Evolutionary conservation across 2,329 filamentous ascomycete genomes (phyloP).

Genomic region (Cryphonectria japonica): DNA sequence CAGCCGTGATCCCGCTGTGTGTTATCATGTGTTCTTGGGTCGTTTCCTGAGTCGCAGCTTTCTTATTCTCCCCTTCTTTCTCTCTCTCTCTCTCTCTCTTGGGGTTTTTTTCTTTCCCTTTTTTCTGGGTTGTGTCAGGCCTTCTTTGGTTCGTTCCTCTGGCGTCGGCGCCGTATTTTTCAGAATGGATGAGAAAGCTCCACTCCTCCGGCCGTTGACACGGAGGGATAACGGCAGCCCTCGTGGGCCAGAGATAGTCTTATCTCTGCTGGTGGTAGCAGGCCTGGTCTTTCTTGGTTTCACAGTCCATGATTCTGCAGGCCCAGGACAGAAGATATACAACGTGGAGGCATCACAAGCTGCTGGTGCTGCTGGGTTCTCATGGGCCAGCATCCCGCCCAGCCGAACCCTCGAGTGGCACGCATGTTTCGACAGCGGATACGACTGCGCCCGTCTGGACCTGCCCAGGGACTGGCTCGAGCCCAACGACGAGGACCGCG

Average conservation of each 20-base stretch:
- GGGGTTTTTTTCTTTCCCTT: no score
- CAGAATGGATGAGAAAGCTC: constrained; percentile 26
- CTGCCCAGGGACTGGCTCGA: constrained; percentile 47
- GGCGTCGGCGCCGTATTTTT: background rate
- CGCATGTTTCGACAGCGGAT: constrained; percentile 39
- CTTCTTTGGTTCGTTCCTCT: background rate
- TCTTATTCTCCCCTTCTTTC: background rate
- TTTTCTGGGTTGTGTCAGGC: background rate
- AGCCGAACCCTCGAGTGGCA: constrained; percentile 41
- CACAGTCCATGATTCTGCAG: constrained; percentile 20
- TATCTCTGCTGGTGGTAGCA: constrained; percentile 14
- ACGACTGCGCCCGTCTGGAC: constrained; percentile 44
- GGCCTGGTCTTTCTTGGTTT: constrained; percentile 19
- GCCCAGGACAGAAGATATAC: constrained; percentile 23
- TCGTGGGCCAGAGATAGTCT: constrained; percentile 16
- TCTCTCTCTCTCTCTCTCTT: background rate
- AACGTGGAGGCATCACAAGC: background rate
- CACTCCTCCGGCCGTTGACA: constrained; percentile 20
- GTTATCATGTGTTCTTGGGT: background rate
- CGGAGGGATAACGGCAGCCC: constrained; percentile 15
- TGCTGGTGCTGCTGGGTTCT: constrained; percentile 4
- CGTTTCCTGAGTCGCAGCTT: background rate
- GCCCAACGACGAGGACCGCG: constrained; percentile 40
- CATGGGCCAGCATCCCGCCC: constrained; percentile 35
- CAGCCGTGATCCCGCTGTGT: background rate